Conservation (phyloP, 2,329 filamentous ascomycete genomes). For the Trichoderma sp. region DNA sequence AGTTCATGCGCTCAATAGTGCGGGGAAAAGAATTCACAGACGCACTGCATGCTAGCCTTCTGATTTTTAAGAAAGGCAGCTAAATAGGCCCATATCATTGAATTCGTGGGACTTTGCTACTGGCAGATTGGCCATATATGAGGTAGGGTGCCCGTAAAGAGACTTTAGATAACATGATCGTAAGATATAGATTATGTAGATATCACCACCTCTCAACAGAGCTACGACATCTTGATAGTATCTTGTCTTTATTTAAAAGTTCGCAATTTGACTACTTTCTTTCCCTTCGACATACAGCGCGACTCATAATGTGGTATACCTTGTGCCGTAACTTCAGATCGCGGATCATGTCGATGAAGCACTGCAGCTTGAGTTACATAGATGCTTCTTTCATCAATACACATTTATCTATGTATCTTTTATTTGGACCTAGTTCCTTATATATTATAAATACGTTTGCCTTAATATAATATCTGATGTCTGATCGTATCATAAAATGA, state of each 20-base stretch:
- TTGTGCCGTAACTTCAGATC: background rate
- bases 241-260: background rate
- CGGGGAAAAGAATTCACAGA: background rate
- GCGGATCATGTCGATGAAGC: background rate
- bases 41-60: background rate
- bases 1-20: background rate
- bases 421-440: background rate
- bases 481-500: too few species aligned
- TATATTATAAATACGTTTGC: too few species aligned
- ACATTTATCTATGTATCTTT: background rate
- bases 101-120: background rate
- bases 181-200: background rate
- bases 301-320: background rate
- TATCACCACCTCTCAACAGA: background rate
- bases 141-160: too few species aligned
- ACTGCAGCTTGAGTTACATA: background rate
- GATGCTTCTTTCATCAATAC: background rate
- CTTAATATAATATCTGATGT: too few species aligned
- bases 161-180: too few species aligned
- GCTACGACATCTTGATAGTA: background rate
- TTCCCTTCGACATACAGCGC: background rate
- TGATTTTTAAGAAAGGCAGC: background rate
- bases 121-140: background rate
- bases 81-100: background rate
- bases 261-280: background rate